A percentile compares a stretch with the other conserved stretches of the same genome.
These are phyloP conservation scores for Aciculosporium take DNA, from an alignment of 2,329 filamentous ascomycete species.

Conservation along the genomic window DNA sequence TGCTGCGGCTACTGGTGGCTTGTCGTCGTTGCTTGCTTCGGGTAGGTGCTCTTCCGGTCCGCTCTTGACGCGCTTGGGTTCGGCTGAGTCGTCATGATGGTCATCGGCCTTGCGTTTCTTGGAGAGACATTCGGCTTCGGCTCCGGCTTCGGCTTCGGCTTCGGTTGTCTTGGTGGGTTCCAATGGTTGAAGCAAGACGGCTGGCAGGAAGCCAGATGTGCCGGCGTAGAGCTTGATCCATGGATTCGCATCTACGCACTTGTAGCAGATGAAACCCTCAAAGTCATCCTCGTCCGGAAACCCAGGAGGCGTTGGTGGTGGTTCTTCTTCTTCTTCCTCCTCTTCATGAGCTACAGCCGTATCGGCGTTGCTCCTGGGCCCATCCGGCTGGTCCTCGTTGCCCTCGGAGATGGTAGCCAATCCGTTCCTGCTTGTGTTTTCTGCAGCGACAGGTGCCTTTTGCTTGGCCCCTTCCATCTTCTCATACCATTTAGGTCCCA, in stretches of 20 bases:
- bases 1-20: not conserved
- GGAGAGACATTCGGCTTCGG: conserved; percentile 11
- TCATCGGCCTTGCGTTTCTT: conserved; percentile 57
- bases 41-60: conserved; percentile 14
- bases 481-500: conserved; percentile 60
- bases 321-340: conserved; percentile 46
- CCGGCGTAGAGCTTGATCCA: conserved; percentile 89
- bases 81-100: conserved; percentile 23
- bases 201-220: conserved; percentile 60
- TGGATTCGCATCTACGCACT: conserved; percentile 72
- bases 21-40: not conserved
- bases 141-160: conserved; percentile 1
- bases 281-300: conserved; percentile 87
- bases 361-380: conserved; percentile 9
- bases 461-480: conserved; percentile 26
- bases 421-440: conserved; percentile 10
- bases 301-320: conserved; percentile 60
- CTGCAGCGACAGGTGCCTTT: conserved; percentile 11
- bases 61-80: conserved; percentile 39
- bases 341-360: conserved; percentile 30
- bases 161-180: conserved; percentile 1
- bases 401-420: conserved; percentile 38
- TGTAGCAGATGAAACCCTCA: conserved; percentile 83
- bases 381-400: conserved; percentile 20
- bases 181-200: conserved; percentile 40